These are phyloP conservation scores for Candida caryicola DNA, from an alignment of 805 yeast genomes.

Conservation along the genomic window DNA sequence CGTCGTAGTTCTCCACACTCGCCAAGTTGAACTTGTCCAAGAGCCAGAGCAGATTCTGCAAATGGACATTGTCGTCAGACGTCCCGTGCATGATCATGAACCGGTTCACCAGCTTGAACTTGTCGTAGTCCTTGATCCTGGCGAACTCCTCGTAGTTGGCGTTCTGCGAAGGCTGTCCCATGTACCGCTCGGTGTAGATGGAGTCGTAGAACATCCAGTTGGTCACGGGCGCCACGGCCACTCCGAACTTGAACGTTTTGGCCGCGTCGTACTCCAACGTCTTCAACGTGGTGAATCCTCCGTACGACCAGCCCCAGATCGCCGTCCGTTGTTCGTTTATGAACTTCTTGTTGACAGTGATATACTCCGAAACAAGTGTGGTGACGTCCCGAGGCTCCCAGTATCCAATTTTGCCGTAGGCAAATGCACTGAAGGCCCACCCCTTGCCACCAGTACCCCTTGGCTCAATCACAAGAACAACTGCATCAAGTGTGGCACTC, in stretches of 20 bases:
- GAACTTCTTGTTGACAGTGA: conserved; percentile 38
- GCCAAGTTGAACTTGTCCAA: conserved; percentile 67
- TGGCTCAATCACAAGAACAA: conserved; percentile 70
- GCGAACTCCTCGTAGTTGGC: conserved; percentile 56
- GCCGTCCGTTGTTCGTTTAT: conserved; percentile 67
- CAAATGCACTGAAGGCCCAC: conserved; percentile 61
- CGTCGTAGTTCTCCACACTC: conserved; percentile 71
- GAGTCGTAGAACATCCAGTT: conserved; percentile 92
- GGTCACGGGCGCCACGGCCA: conserved; percentile 97
- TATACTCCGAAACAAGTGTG: conserved; percentile 48
- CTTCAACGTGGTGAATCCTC: conserved; percentile 90
- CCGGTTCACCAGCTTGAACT: conserved; percentile 54
- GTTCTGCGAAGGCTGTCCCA: conserved; percentile 78
- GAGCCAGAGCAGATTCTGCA: conserved; percentile 80
- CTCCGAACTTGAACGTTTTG: conserved; percentile 76
- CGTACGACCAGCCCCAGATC: conserved; percentile 98
- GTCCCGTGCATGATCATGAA: conserved; percentile 93
- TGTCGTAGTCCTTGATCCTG: conserved; percentile 54
- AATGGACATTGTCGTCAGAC: conserved; percentile 96
- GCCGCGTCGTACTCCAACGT: conserved; percentile 80
- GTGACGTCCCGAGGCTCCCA: conserved; percentile 77
- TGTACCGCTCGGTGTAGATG: conserved; percentile 90
- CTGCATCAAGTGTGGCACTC: conserved; percentile 54
- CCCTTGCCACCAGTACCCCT: conserved; percentile 81
- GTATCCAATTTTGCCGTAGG: conserved; percentile 56